Evolutionary conservation across 805 yeast species (phyloP).

Genomic region (Tetrapisispora arboricola): DNA sequence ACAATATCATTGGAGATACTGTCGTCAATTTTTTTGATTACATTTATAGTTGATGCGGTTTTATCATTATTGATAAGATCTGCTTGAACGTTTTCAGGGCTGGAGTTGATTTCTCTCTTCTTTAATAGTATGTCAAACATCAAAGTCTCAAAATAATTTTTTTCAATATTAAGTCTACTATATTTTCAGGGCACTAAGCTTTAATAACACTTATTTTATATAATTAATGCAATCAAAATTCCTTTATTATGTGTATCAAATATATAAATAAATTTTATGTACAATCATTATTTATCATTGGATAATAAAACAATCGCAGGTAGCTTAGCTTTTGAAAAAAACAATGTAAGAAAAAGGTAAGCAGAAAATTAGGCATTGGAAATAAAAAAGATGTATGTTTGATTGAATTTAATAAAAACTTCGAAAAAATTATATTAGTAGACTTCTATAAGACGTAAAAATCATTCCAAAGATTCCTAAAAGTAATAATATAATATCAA

Average conservation of each 20-base stretch:
- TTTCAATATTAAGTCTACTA: too few relatives aligned
- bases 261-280: too few relatives aligned
- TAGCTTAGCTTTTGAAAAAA: too few relatives aligned
- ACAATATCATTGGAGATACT: background rate
- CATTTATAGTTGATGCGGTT: background rate
- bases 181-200: too few relatives aligned
- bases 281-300: background rate
- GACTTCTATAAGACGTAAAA: constrained; percentile 56
- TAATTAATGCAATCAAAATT: too few relatives aligned
- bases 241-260: too few relatives aligned
- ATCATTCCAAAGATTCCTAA: constrained; percentile 54
- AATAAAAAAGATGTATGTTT: too few relatives aligned
- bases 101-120: background rate
- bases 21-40: background rate
- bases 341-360: too few relatives aligned
- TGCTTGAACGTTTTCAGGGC: background rate
- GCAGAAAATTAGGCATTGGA: too few relatives aligned
- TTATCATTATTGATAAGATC: background rate
- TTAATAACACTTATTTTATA: too few relatives aligned
- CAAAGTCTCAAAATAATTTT: background rate
- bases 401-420: too few relatives aligned
- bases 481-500: constrained; percentile 41
- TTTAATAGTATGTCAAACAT: constrained; percentile 1
- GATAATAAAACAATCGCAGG: background rate
- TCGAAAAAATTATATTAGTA: constrained; percentile 15